These are phyloP conservation scores for Populus tomentosa DNA, from an alignment of 441 rosid species.

Conservation along the genomic window DNA sequence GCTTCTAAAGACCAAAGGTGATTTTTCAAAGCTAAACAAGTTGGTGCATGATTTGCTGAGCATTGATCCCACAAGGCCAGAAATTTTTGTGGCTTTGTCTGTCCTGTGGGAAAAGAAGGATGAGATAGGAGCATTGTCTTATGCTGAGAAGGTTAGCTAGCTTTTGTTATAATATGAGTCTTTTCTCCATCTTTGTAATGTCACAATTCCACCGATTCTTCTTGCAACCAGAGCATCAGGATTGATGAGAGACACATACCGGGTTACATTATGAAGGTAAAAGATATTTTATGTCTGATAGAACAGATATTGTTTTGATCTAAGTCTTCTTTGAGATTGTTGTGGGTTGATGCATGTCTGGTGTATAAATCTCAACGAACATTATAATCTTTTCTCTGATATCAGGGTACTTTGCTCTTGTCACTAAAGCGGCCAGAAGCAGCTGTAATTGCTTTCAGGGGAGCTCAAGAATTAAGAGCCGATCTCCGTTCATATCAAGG, in stretches of 20 bases:
- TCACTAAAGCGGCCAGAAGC: conserved; percentile 79
- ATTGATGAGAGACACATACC: conserved; percentile 91
- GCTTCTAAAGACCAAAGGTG: conserved; percentile 82
- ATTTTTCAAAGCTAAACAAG: conserved; percentile 73
- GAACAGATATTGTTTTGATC: conserved; percentile 15
- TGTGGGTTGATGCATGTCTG: neutral
- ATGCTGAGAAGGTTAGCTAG: conserved; percentile 88
- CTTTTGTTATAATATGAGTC: neutral
- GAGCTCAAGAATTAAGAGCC: conserved; percentile 90
- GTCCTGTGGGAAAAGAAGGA: conserved; percentile 88
- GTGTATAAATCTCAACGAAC: neutral
- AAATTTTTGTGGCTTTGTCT: conserved; percentile 83
- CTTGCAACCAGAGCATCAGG: conserved; percentile 67
- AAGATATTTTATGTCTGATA: conserved; percentile 10
- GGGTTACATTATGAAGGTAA: conserved; percentile 92
- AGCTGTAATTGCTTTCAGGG: conserved; percentile 81
- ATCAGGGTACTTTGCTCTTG: conserved; percentile 82
- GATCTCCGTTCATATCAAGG: conserved; percentile 99
- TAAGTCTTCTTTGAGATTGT: neutral
- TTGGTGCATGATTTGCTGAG: conserved; percentile 84
- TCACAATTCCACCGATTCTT: conserved; percentile 15
- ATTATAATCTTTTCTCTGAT: conserved; percentile 5
- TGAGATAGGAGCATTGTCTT: conserved; percentile 72
- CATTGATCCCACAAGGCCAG: conserved; percentile 84
- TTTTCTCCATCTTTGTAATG: conserved; percentile 13